Conservation (phyloP, 257 asterid genomes). For the Coffea eugenioides region DNA sequence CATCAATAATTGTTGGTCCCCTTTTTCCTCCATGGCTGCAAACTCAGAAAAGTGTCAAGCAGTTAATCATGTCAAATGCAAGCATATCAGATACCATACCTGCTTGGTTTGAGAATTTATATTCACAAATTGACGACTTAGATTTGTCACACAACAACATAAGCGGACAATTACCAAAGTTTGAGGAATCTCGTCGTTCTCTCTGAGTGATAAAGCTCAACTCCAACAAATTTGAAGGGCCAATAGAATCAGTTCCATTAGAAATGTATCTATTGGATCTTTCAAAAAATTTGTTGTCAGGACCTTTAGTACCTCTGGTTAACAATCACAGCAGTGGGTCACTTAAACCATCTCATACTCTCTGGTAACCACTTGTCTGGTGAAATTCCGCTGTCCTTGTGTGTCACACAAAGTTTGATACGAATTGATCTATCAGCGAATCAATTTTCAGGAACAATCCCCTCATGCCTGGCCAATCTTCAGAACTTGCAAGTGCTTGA, state of each 20-base stretch:
- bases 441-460: conserved; percentile 24
- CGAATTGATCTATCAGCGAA: conserved; percentile 19
- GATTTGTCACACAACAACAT: conserved; percentile 24
- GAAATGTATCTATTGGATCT: conserved; percentile 10
- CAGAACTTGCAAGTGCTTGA: conserved; percentile 10
- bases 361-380: conserved; percentile 14
- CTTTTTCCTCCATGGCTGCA: conserved; percentile 25
- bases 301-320: background rate
- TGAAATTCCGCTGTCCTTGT: conserved; percentile 9
- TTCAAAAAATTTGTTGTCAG: conserved; percentile 9
- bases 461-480: conserved; percentile 20
- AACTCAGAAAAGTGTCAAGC: conserved; percentile 8
- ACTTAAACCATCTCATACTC: conserved; percentile 15
- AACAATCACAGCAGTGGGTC: background rate
- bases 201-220: conserved; percentile 10
- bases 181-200: conserved; percentile 4
- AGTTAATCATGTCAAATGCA: conserved; percentile 16
- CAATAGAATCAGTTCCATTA: conserved; percentile 1
- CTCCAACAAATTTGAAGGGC: conserved; percentile 23
- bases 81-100: conserved; percentile 24
- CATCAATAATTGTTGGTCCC: conserved; percentile 20
- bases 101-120: conserved; percentile 21
- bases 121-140: conserved; percentile 1
- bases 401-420: background rate
- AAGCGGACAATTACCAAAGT: conserved; percentile 18